Conservation (phyloP, 345 rosid genomes). For the Citrus mangshanensis region DNA sequence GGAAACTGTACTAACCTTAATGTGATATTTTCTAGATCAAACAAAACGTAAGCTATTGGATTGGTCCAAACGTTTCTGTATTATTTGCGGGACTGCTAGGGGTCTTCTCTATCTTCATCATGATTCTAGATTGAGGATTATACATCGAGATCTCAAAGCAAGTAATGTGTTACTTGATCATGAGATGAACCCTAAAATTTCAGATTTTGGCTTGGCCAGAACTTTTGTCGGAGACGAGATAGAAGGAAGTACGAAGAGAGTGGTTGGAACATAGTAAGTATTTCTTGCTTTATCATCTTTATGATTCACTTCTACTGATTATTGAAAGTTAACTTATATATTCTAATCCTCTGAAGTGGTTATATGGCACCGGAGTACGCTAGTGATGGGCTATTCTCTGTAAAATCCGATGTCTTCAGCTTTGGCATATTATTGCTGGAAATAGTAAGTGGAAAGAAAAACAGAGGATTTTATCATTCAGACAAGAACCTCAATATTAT, state of each 20-base stretch:
- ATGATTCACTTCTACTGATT: background rate
- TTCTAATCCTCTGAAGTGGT: slow-evolving; percentile 21
- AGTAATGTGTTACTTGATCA: slow-evolving; percentile 37
- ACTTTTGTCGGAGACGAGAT: slow-evolving; percentile 32
- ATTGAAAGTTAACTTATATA: background rate
- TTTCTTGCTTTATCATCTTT: background rate
- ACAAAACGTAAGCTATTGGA: slow-evolving; percentile 18
- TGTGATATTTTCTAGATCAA: slow-evolving; percentile 21
- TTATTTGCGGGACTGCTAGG: slow-evolving; percentile 37
- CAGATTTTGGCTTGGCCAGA: slow-evolving; percentile 34
- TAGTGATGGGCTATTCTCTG: slow-evolving; percentile 35
- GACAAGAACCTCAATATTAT: slow-evolving; percentile 20
- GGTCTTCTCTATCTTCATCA: slow-evolving; percentile 46
- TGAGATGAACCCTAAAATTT: slow-evolving; percentile 37
- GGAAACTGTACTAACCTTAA: background rate
- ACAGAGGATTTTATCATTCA: slow-evolving; percentile 28
- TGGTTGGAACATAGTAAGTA: slow-evolving; percentile 43
- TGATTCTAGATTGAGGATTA: slow-evolving; percentile 39
- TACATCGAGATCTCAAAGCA: slow-evolving; percentile 42
- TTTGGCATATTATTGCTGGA: slow-evolving; percentile 38
- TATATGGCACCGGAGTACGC: slow-evolving; percentile 46
- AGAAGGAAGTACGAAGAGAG: slow-evolving; percentile 27
- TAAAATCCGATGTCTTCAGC: slow-evolving; percentile 44
- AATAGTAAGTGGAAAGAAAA: slow-evolving; percentile 35
- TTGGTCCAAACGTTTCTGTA: slow-evolving; percentile 35